Evolutionary conservation across 2,329 filamentous ascomycete genomes (phyloP).

Genomic region (Penicillium sp.): DNA sequence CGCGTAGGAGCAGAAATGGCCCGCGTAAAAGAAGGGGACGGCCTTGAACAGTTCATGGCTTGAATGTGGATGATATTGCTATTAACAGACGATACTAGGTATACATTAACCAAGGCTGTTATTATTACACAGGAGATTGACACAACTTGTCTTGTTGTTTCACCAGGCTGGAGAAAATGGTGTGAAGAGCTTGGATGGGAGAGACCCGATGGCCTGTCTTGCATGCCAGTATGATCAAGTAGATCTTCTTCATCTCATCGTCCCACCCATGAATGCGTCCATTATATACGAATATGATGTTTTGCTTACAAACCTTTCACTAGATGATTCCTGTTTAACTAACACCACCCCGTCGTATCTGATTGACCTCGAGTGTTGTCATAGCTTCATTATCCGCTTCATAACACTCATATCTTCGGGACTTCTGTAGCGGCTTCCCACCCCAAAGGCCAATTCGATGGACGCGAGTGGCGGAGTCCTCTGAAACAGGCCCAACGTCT

Average conservation of each 20-base stretch:
- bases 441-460: slow-evolving; percentile 10
- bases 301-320: neutral
- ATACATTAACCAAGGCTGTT: too few species aligned
- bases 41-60: neutral
- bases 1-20: neutral
- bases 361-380: neutral
- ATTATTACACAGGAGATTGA: neutral
- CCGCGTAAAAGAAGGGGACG: neutral
- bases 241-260: too few species aligned
- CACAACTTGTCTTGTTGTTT: neutral
- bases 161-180: neutral
- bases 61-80: neutral
- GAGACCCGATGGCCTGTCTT: neutral
- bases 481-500: slow-evolving; percentile 1
- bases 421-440: slow-evolving; percentile 3
- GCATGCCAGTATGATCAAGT: neutral
- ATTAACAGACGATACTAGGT: neutral
- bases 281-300: neutral
- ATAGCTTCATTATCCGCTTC: slow-evolving; percentile 12
- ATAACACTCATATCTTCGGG: slow-evolving; percentile 10
- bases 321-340: neutral
- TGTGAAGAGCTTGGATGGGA: neutral
- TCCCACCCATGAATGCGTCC: too few species aligned
- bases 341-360: neutral
- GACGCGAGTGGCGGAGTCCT: slow-evolving; percentile 3